Evolutionary conservation across 2,329 filamentous ascomycete species (phyloP), one percentile per base, ranked within the genome.

Genomic region (Trichoderma semiorbis): DNA sequence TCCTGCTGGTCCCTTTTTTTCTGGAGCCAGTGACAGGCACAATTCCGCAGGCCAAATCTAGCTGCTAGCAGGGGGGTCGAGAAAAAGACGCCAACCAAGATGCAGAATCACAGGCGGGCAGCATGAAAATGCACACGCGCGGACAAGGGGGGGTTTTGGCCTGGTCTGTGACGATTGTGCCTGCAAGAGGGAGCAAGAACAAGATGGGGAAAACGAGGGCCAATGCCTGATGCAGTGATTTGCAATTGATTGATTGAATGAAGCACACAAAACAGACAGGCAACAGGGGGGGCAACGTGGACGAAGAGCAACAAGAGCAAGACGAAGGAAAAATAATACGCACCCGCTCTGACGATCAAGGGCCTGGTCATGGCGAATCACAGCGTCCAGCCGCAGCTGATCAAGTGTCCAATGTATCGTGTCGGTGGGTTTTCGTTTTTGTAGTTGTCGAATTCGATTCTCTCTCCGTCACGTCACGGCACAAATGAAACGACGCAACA

Each of bases 331-430:
- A n/a, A 30, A 43, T 64, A 34, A 32, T 82, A 88, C 87, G 77
- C 87, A 89, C 87, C 87, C 79, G 87, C 87, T 79, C 87, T 86
- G 81, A 89, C 84, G 76, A 89, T 88, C 76, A 85, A 84, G 77
- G 87, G 87, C 81, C 87, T 86, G 78, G 87, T 87, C 87, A 89
- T 89, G 78, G 77, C 85, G 83, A 73, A 62, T 72, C 73, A 65
- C 60, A 61, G 71, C 71, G 63, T 61, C 65, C 47, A 39, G 30
- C 34, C 36, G 32, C 43, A 55, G 30, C 63, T 55, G 28, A 55
- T 32, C 24, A 43, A 50, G 26, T n/a, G 30, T 53, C 11, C 47
- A 3, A 24, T 53, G 5, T 43, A 12, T 53, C n/a, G 14, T 7
- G 18, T 7, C 14, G 18, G 26, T 14, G 8, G 12, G 2, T 24